Evolutionary conservation across 176 grass and related monocot genomes (phyloP), one percentile per base, ranked within the genome.

Genomic region (Ananas comosus): DNA sequence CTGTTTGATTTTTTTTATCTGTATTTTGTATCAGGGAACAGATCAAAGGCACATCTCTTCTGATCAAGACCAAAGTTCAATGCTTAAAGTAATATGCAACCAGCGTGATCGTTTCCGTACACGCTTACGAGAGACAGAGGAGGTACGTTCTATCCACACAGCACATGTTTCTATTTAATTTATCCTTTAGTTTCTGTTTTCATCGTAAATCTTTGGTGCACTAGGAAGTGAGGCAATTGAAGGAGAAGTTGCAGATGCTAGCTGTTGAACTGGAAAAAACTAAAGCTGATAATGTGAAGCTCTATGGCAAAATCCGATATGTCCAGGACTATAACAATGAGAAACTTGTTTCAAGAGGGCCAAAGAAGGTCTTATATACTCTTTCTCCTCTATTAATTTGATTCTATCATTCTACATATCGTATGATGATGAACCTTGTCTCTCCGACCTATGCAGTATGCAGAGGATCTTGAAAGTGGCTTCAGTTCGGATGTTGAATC

Each of bases 1-100:
- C 0, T 13, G 61, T 67, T 64, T 82, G 0, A 54, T 50, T 13
- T 64, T 13, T 64, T 29, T 56, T 22, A 9, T 61, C 66, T 74
- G 2, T 82, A 68, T 71, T 57, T 64, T 80, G 65, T 68, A 67
- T 83, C 79, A 99, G 94, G 94, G 89, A 68, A 76, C 72, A 69
- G 94, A 99, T 88, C 72, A 88, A 86, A 93, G 84, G 68, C 63
- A 86, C 74, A 57, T 73, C 74, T 51, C 78, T 58, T 75, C 81
- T 66, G 95, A 99, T 74, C 95, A 99, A 84, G 90, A 99, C 70
- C 90, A 99, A 83, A 99, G 80, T 88, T 99, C 95, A 52, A 99
- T 99, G 95, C 87, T 94, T 21, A 93, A 99, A 81, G 95, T 99
- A 66, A 99, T 99, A 67, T 99, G 95, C 82, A 99, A 91, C 53